Percentiles rank a stretch among this genome's conserved stretches.
Evolutionary conservation across 805 yeast genomes (phyloP).

Genomic region (Saccharomyces cerevisiae): DNA sequence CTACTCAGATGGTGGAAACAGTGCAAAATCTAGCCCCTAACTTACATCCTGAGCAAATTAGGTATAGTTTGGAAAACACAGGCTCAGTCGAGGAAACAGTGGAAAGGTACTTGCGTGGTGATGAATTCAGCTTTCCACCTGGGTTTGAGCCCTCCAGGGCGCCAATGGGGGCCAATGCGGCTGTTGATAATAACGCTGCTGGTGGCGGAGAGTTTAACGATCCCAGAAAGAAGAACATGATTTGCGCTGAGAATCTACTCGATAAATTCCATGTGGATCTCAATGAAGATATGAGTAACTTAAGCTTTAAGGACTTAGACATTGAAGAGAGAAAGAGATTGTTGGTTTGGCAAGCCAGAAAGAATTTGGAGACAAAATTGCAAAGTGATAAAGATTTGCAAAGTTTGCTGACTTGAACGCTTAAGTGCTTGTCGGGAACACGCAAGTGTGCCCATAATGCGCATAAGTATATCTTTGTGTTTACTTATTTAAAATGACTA

Average conservation of each 20-base stretch:
- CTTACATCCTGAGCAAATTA: conserved; percentile 59
- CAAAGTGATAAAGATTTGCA: conserved; percentile 10
- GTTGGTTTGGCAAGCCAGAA: conserved; percentile 55
- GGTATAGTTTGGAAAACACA: conserved; percentile 61
- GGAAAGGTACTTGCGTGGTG: conserved; percentile 56
- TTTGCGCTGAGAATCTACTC: conserved; percentile 26
- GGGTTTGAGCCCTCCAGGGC: conserved; percentile 15
- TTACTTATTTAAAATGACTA: neutral
- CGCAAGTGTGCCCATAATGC: neutral
- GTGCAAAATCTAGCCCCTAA: conserved; percentile 78
- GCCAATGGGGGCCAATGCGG: neutral
- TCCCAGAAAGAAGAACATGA: conserved; percentile 26
- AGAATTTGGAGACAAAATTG: conserved; percentile 38
- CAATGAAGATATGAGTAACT: conserved; percentile 14
- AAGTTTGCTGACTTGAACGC: conserved; percentile 1
- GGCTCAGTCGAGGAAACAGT: conserved; percentile 77
- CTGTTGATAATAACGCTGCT: neutral
- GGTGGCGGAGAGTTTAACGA: conserved; percentile 9
- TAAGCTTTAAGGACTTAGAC: conserved; percentile 13
- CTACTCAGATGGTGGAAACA: conserved; percentile 67
- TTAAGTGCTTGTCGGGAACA: neutral
- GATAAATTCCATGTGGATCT: conserved; percentile 20
- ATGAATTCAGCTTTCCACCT: conserved; percentile 54
- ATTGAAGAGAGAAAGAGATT: conserved; percentile 25
- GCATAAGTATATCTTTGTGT: neutral